These are phyloP conservation scores for Ophiostoma pallidulum DNA, from an alignment of 2,329 filamentous ascomycete species.

Conservation along the genomic window DNA sequence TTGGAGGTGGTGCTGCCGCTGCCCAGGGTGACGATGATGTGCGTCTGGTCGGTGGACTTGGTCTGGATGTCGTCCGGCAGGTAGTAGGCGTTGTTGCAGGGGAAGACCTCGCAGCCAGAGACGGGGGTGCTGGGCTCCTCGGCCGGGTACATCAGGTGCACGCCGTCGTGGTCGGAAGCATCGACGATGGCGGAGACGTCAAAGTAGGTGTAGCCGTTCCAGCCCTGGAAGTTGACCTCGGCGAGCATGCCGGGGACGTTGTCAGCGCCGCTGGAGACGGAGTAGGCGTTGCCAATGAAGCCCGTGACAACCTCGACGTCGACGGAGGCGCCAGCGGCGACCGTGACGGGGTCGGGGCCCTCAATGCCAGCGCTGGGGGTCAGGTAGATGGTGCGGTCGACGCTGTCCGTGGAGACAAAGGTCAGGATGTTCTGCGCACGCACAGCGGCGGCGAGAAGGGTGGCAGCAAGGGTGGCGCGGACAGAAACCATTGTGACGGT, in stretches of 20 bases:
- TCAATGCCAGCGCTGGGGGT: slow-evolving; percentile 32
- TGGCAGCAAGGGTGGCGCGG: neutral
- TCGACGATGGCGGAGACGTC: slow-evolving; percentile 39
- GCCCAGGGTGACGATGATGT: slow-evolving; percentile 27
- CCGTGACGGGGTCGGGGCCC: slow-evolving; percentile 29
- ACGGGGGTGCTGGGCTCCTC: slow-evolving; percentile 19
- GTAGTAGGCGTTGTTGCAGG: slow-evolving; percentile 34
- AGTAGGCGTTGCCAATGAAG: slow-evolving; percentile 27
- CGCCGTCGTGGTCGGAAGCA: slow-evolving; percentile 29
- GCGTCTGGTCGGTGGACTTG: slow-evolving; percentile 24
- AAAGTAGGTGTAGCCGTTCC: slow-evolving; percentile 29
- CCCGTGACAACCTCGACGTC: slow-evolving; percentile 26
- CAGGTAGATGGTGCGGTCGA: slow-evolving; percentile 41
- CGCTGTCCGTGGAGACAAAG: slow-evolving; percentile 49
- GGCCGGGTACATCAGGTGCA: slow-evolving; percentile 31
- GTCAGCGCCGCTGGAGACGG: slow-evolving; percentile 24
- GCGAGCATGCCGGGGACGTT: slow-evolving; percentile 30
- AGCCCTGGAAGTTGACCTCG: slow-evolving; percentile 29
- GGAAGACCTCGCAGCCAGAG: slow-evolving; percentile 32
- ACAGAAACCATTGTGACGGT: slow-evolving; percentile 10
- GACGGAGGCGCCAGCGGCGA: slow-evolving; percentile 30
- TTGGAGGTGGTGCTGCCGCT: slow-evolving; percentile 9
- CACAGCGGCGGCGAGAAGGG: slow-evolving; percentile 26
- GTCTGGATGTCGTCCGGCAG: slow-evolving; percentile 31
- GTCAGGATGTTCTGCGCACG: slow-evolving; percentile 41